Percentiles rank a stretch among this genome's conserved stretches.
These are phyloP conservation scores for Colletotrichum sp. DNA, from an alignment of 2,329 filamentous ascomycete genomes.

Conservation along the genomic window DNA sequence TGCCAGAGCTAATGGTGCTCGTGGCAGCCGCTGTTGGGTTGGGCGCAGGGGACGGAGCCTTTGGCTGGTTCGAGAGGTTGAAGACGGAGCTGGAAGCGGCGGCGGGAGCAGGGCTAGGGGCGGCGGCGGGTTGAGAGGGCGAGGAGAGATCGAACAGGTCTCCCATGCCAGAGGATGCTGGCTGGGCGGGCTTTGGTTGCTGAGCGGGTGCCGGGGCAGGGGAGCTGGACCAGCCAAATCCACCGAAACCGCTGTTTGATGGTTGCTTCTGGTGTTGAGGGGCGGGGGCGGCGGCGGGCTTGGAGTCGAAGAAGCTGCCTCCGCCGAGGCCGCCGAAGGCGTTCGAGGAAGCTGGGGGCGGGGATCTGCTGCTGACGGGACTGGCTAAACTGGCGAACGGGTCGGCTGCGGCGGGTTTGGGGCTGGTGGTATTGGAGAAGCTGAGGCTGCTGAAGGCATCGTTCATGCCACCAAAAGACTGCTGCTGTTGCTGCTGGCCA, in stretches of 20 bases:
- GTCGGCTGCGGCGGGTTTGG: slow-evolving; percentile 54
- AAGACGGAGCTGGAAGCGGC: slow-evolving; percentile 71
- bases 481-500: slow-evolving; percentile 52
- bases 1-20: slow-evolving; percentile 37
- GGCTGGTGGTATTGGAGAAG: slow-evolving; percentile 43
- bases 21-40: slow-evolving; percentile 42
- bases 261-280: slow-evolving; percentile 52
- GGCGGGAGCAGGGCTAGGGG: slow-evolving; percentile 39
- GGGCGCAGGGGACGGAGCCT: slow-evolving; percentile 42
- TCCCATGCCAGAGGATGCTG: slow-evolving; percentile 63
- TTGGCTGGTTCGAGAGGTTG: slow-evolving; percentile 71
- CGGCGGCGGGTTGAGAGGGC: slow-evolving; percentile 42
- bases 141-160: slow-evolving; percentile 83
- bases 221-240: slow-evolving; percentile 66
- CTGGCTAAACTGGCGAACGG: slow-evolving; percentile 68
- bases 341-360: slow-evolving; percentile 38
- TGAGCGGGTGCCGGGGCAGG: slow-evolving; percentile 40
- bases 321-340: slow-evolving; percentile 65
- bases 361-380: slow-evolving; percentile 34
- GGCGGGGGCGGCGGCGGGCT: slow-evolving; percentile 62
- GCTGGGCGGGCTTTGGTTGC: slow-evolving; percentile 45
- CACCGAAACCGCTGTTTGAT: slow-evolving; percentile 67
- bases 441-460: slow-evolving; percentile 70
- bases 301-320: slow-evolving; percentile 83
- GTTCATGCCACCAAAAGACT: slow-evolving; percentile 67